Percentiles rank a stretch among this genome's conserved stretches.
Conservation (phyloP, 768 basidiomycete species). For the Rhodocollybia butyracea region DNA sequence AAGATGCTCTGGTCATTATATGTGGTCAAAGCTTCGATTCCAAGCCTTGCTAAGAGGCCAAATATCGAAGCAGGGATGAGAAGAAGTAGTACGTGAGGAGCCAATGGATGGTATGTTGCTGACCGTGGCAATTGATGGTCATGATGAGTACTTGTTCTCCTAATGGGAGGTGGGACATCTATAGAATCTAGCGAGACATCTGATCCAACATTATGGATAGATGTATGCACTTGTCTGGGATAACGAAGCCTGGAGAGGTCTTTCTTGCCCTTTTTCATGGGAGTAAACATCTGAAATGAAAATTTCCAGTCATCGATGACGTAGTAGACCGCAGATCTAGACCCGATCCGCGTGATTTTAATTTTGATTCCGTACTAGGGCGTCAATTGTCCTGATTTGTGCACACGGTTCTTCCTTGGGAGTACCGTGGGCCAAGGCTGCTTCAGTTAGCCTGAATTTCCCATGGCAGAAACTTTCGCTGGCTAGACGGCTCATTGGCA, state of each 20-base stretch:
- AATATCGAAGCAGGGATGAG: conserved; percentile 82
- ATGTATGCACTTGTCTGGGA: conserved; percentile 1
- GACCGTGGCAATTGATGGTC: conserved; percentile 13
- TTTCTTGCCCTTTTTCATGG: background rate
- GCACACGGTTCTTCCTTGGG: too few relatives aligned
- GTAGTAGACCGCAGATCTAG: too few relatives aligned
- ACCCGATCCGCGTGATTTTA: too few relatives aligned
- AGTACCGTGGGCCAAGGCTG: too few relatives aligned
- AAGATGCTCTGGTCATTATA: conserved; percentile 80
- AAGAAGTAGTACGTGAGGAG: conserved; percentile 61
- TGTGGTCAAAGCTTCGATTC: conserved; percentile 66
- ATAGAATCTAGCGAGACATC: conserved; percentile 3
- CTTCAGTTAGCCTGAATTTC: too few relatives aligned
- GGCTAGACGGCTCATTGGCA: too few relatives aligned
- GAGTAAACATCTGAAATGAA: conserved; percentile 1
- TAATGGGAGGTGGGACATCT: background rate
- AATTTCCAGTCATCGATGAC: too few relatives aligned
- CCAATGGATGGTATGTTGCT: conserved; percentile 47
- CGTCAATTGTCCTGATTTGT: too few relatives aligned
- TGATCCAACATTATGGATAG: conserved; percentile 4
- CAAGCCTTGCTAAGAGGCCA: conserved; percentile 81
- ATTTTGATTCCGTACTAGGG: too few relatives aligned
- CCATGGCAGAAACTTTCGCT: too few relatives aligned
- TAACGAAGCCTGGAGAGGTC: background rate
- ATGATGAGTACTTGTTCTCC: background rate